Evolutionary conservation across 805 yeast genomes (phyloP).

Genomic region (Brettanomyces naardenensis): DNA sequence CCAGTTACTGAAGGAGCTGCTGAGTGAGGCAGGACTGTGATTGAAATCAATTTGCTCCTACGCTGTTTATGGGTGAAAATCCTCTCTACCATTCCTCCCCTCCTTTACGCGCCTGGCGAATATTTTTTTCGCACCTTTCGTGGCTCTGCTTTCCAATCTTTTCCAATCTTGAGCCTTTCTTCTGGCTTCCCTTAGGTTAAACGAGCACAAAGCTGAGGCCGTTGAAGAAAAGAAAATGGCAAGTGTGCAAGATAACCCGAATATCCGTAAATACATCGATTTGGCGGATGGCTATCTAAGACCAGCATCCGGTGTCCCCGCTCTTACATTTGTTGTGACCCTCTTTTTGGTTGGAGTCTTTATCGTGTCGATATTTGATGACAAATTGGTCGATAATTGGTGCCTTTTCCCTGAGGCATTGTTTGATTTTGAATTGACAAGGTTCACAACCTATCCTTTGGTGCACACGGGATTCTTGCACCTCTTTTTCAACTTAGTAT

Average conservation of each 20-base stretch:
- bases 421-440: slow-evolving; percentile 34
- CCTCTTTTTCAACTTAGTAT: slow-evolving; percentile 48
- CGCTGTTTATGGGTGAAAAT: too few relatives aligned
- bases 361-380: slow-evolving; percentile 24
- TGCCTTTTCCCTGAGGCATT: slow-evolving; percentile 51
- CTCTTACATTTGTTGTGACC: slow-evolving; percentile 54
- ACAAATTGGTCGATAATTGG: slow-evolving; percentile 29
- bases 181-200: background rate
- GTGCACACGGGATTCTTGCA: slow-evolving; percentile 59
- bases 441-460: slow-evolving; percentile 65
- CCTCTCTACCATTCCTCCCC: slow-evolving; percentile 6
- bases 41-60: too few relatives aligned
- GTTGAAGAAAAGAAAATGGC: too few relatives aligned
- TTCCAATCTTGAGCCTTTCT: background rate
- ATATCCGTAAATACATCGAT: background rate
- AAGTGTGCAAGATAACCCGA: background rate
- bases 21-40: background rate
- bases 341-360: slow-evolving; percentile 44
- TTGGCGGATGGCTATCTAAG: background rate
- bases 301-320: slow-evolving; percentile 21
- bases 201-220: too few relatives aligned
- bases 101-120: too few relatives aligned
- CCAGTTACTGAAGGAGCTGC: too few relatives aligned
- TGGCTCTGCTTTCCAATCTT: background rate
- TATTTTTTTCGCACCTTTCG: slow-evolving; percentile 5